These are phyloP conservation scores for Cryptococcus sp. DNA, from an alignment of 1,284 basidiomycete species.

Conservation along the genomic window DNA sequence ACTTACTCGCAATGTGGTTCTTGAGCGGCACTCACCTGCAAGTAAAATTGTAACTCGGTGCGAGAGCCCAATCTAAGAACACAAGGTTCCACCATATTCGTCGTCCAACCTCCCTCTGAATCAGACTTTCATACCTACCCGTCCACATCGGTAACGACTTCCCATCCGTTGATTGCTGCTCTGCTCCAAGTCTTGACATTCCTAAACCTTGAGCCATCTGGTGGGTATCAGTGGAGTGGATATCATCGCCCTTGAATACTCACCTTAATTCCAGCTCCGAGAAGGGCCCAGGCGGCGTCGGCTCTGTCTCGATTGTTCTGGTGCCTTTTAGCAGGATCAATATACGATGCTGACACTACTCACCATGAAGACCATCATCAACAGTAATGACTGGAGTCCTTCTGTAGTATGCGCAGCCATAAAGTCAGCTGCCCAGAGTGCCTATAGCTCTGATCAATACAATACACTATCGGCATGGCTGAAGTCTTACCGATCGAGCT, in stretches of 20 bases:
- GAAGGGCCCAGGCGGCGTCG: conserved; percentile 47
- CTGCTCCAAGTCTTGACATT: conserved; percentile 46
- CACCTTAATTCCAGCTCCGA: conserved; percentile 48
- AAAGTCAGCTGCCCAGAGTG: conserved; percentile 47
- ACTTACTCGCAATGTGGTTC: neutral
- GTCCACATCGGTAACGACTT: conserved; percentile 46
- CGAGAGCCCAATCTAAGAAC: conserved; percentile 47
- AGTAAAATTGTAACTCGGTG: conserved; percentile 45
- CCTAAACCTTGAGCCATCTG: conserved; percentile 50
- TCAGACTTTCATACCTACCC: conserved; percentile 47
- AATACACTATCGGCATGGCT: neutral
- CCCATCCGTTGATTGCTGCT: conserved; percentile 39
- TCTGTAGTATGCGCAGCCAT: conserved; percentile 45
- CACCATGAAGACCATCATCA: conserved; percentile 46
- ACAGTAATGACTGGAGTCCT: conserved; percentile 40
- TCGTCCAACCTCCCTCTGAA: conserved; percentile 47
- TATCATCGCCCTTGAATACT: neutral
- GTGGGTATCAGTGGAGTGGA: neutral
- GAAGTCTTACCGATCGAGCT: conserved; percentile 29
- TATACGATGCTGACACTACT: neutral
- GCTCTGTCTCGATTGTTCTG: conserved; percentile 48
- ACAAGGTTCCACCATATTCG: conserved; percentile 49
- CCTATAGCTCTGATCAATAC: conserved; percentile 10
- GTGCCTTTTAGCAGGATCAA: neutral
- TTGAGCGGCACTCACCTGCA: conserved; percentile 14